Conservation (phyloP, 73 alveolate genomes). For the Tetrahymena thermophila region DNA sequence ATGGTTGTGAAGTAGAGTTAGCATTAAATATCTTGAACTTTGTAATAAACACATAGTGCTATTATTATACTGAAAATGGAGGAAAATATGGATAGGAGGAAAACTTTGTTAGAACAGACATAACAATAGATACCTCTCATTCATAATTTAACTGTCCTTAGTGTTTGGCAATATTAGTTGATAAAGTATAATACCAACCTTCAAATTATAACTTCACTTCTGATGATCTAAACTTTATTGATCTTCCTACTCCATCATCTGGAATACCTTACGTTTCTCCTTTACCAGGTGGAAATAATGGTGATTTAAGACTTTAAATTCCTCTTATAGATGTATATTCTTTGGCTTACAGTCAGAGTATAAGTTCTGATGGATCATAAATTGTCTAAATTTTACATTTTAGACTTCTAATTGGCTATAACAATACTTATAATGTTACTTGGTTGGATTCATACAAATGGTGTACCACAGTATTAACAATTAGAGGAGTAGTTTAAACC, state of each 20-base stretch:
- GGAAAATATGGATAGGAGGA: not conserved
- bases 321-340: not conserved
- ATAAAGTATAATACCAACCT: not conserved
- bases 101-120: not conserved
- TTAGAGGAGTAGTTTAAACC: not conserved
- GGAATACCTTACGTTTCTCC: not conserved
- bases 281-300: not conserved
- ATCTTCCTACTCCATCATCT: not conserved
- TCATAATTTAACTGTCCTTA: not conserved
- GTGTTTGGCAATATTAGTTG: not conserved
- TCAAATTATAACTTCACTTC: not conserved
- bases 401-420: not conserved
- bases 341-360: not conserved
- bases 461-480: not conserved
- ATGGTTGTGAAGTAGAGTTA: not conserved
- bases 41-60: not conserved
- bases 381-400: not conserved
- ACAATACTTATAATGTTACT: not conserved
- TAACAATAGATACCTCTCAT: not conserved
- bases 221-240: not conserved
- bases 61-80: not conserved
- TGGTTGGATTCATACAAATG: not conserved
- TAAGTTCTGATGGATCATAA: not conserved
- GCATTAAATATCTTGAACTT: not conserved
- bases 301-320: not conserved